Conservation (phyloP, 164 flowering plant species). For the Cinnamomum micranthum region DNA sequence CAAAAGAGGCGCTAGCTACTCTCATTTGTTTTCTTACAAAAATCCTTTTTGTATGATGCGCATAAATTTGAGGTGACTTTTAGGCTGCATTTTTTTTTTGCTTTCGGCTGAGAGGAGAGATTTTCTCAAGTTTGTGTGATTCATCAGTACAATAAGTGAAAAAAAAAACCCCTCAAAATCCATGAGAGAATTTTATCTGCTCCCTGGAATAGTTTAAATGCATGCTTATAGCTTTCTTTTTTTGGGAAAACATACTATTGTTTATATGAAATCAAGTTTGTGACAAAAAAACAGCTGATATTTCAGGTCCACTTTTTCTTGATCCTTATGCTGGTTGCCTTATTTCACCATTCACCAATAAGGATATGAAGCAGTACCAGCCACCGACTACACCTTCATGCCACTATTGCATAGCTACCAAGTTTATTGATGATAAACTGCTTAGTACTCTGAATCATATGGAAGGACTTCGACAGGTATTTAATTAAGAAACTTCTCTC, state of each 20-base stretch:
- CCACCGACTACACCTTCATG: conserved; percentile 12
- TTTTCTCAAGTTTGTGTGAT: background rate
- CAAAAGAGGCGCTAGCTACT: background rate
- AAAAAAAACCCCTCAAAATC: background rate
- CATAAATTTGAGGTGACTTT: background rate
- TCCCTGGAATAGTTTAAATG: too few species aligned
- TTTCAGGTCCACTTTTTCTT: conserved; percentile 72
- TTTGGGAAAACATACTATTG: background rate
- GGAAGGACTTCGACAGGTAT: conserved; percentile 77
- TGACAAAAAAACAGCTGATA: conserved; percentile 4
- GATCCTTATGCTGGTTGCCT: conserved; percentile 82
- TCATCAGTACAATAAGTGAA: too few species aligned
- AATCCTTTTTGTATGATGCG: background rate
- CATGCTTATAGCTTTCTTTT: too few species aligned
- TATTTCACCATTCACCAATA: conserved; percentile 23
- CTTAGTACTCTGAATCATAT: conserved; percentile 30
- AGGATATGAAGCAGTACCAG: conserved; percentile 19
- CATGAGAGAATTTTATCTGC: background rate
- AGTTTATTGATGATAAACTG: conserved; percentile 80
- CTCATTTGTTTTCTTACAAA: background rate
- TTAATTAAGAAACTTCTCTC: background rate
- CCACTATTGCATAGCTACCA: conserved; percentile 75
- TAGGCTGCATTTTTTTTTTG: background rate
- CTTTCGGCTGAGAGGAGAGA: background rate
- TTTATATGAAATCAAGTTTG: background rate